Evolutionary conservation across 495 filamentous ascomycete genomes (phyloP).

Genomic region (Podospora sp.): DNA sequence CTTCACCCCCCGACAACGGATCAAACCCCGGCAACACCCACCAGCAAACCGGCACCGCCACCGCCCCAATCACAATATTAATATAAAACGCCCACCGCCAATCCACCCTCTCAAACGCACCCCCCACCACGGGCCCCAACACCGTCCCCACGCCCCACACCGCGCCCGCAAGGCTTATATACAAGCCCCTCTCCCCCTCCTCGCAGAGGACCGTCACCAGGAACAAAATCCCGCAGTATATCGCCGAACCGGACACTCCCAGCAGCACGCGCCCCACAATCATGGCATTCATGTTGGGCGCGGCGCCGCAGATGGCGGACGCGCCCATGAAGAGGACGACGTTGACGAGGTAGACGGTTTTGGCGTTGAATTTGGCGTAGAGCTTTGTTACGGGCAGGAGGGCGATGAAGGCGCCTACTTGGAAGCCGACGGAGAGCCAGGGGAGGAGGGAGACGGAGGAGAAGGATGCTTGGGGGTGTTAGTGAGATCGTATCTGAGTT

Average conservation of each 20-base stretch:
- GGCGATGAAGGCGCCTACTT: conserved; percentile 48
- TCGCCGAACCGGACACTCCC: conserved; percentile 51
- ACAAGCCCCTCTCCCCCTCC: conserved; percentile 48
- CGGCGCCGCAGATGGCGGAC: conserved; percentile 52
- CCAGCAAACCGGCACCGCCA: conserved; percentile 59
- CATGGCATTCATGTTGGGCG: conserved; percentile 29
- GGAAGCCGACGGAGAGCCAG: conserved; percentile 60
- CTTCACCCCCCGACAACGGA: conserved; percentile 44
- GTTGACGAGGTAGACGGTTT: conserved; percentile 55
- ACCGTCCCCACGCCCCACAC: conserved; percentile 57
- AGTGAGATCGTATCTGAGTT: too few relatives aligned
- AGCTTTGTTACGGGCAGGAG: conserved; percentile 45
- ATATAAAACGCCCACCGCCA: conserved; percentile 74
- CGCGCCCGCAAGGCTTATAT: conserved; percentile 47
- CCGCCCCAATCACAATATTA: conserved; percentile 61
- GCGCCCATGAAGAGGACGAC: conserved; percentile 56
- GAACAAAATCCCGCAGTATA: conserved; percentile 53
- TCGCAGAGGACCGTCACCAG: conserved; percentile 48
- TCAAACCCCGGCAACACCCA: conserved; percentile 48
- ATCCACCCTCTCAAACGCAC: conserved; percentile 56
- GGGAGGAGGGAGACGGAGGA: conserved; percentile 51
- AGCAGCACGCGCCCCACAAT: conserved; percentile 55
- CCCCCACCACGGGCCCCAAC: conserved; percentile 65
- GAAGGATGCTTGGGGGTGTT: too few relatives aligned
- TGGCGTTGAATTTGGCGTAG: conserved; percentile 56